Evolutionary conservation across 768 basidiomycete species (phyloP).

Genomic region (Tylopilus rubrobrunneus): DNA sequence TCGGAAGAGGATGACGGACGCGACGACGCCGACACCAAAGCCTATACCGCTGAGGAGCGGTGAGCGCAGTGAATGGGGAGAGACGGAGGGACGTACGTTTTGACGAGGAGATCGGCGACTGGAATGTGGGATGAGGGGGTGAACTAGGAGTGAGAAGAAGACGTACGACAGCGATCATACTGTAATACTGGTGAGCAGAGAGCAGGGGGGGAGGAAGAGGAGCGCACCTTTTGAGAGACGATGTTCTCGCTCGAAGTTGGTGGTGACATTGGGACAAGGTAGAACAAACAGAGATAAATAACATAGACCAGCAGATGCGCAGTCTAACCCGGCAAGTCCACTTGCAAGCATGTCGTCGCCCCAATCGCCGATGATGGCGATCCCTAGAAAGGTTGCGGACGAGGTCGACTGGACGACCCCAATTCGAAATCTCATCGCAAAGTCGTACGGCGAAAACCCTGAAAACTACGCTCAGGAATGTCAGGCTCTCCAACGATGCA

Average conservation of each 20-base stretch:
- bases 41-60: slow-evolving; percentile 65
- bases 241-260: slow-evolving; percentile 85
- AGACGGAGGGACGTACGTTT: slow-evolving; percentile 54
- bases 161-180: slow-evolving; percentile 87
- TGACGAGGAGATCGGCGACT: slow-evolving; percentile 83
- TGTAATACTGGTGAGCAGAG: slow-evolving; percentile 22
- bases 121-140: not conserved
- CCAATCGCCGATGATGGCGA: slow-evolving; percentile 86
- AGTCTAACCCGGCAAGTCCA: not conserved
- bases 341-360: slow-evolving; percentile 56
- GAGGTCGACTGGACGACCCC: slow-evolving; percentile 96
- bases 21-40: slow-evolving; percentile 83
- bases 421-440: slow-evolving; percentile 79
- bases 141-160: slow-evolving; percentile 27
- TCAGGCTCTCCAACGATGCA: slow-evolving; percentile 78
- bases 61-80: slow-evolving; percentile 1
- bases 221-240: slow-evolving; percentile 77
- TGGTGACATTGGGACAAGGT: slow-evolving; percentile 43
- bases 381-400: slow-evolving; percentile 91
- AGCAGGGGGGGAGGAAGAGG: not conserved
- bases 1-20: slow-evolving; percentile 87
- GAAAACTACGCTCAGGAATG: slow-evolving; percentile 86
- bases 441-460: slow-evolving; percentile 91
- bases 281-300: slow-evolving; percentile 19
- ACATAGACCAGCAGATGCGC: slow-evolving; percentile 1